Evolutionary conservation across 1,284 basidiomycete genomes (phyloP).

Genomic region (Peniophora sp.): DNA sequence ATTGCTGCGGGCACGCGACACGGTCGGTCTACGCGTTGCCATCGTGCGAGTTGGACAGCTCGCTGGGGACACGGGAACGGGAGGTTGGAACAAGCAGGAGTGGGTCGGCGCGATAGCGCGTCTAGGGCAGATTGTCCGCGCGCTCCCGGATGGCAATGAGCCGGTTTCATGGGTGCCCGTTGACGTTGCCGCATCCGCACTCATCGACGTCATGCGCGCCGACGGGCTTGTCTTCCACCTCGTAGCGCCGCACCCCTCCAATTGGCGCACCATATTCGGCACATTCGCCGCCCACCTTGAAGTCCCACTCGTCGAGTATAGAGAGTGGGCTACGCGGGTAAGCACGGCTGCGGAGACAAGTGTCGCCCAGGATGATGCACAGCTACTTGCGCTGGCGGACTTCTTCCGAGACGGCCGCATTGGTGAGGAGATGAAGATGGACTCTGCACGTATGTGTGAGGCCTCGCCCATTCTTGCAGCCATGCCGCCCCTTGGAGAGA

Average conservation of each 20-base stretch:
- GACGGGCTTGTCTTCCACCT: conserved; percentile 11
- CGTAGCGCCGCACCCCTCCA: conserved; percentile 10
- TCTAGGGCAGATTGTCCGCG: conserved; percentile 3
- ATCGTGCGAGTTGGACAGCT: conserved; percentile 11
- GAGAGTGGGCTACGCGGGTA: not conserved
- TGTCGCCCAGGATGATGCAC: not conserved
- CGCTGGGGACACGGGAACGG: conserved; percentile 4
- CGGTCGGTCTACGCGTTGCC: not conserved
- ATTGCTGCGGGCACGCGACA: not conserved
- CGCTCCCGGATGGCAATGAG: conserved; percentile 4
- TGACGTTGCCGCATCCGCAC: conserved; percentile 19
- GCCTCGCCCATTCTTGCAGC: not conserved
- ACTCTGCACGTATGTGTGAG: not conserved
- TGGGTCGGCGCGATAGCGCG: conserved; percentile 11
- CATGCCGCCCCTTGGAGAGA: not conserved
- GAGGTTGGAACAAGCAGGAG: conserved; percentile 11
- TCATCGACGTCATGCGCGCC: conserved; percentile 16
- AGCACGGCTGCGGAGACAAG: not conserved
- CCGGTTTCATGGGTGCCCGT: conserved; percentile 22
- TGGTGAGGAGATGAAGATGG: not conserved
- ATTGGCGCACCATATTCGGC: not conserved
- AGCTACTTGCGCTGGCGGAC: not conserved
- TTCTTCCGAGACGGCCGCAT: not conserved
- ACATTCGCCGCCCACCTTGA: not conserved
- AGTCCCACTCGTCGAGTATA: not conserved